Evolutionary conservation across 1,139 yeast genomes (phyloP).

Genomic region (Waltiozyma sp.): DNA sequence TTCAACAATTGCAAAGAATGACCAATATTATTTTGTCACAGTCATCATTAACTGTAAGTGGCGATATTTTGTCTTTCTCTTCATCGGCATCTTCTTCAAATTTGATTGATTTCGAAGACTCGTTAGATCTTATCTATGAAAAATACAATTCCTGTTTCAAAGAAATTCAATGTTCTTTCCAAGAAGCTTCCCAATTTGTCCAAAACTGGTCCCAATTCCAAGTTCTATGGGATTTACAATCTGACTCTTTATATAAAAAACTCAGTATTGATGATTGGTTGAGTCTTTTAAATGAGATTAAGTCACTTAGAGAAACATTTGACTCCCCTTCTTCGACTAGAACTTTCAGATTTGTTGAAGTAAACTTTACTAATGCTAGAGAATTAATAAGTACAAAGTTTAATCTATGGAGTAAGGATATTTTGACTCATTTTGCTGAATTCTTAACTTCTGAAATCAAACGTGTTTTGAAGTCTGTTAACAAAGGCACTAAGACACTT

Average conservation of each 20-base stretch:
- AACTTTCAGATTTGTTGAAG: constrained; percentile 30
- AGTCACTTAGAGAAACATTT: constrained; percentile 35
- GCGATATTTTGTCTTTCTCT: constrained; percentile 20
- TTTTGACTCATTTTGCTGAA: constrained; percentile 34
- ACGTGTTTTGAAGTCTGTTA: constrained; percentile 20
- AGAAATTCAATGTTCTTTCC: constrained; percentile 4
- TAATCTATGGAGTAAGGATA: constrained; percentile 44
- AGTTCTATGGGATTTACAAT: constrained; percentile 45
- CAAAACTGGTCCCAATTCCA: constrained; percentile 47
- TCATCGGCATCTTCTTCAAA: constrained; percentile 15
- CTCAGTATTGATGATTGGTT: constrained; percentile 39
- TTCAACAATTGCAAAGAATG: constrained; percentile 21
- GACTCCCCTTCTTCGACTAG: constrained; percentile 36
- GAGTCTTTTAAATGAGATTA: constrained; percentile 32
- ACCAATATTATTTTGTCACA: constrained; percentile 19
- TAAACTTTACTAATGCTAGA: constrained; percentile 44
- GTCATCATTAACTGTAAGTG: neutral
- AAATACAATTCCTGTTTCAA: neutral
- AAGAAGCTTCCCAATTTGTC: constrained; percentile 7
- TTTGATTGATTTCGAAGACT: constrained; percentile 4
- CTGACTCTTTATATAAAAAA: constrained; percentile 22
- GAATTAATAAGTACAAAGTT: constrained; percentile 42
- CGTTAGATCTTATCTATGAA: neutral
- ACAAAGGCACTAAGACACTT: constrained; percentile 21
- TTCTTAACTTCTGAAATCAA: constrained; percentile 23